A percentile compares a stretch with the other conserved stretches of the same genome.
Evolutionary conservation across 78 protist genomes (phyloP).

Genomic region (Corallochytrium limacisporum): DNA sequence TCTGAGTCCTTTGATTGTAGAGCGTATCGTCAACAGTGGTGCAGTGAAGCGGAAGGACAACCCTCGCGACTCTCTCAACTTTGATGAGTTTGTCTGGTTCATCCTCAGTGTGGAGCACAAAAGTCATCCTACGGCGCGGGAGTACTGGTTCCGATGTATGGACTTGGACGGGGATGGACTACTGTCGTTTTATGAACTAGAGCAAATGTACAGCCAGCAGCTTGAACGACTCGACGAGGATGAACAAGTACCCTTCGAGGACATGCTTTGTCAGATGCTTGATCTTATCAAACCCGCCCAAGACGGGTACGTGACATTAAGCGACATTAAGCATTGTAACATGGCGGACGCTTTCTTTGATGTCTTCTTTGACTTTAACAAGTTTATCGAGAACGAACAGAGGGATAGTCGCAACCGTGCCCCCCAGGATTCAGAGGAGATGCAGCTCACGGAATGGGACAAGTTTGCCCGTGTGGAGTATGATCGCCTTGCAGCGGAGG

Average conservation of each 20-base stretch:
- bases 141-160: constrained; percentile 64
- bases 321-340: constrained; percentile 9
- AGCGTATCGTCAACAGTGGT: constrained; percentile 26
- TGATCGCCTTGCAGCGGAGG: constrained; percentile 51
- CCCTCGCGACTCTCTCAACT: constrained; percentile 1
- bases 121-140: constrained; percentile 35
- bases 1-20: constrained; percentile 12
- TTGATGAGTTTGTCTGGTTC: constrained; percentile 3
- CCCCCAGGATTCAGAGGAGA: constrained; percentile 48
- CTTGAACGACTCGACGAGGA: constrained; percentile 42
- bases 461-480: constrained; percentile 74
- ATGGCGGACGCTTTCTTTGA: constrained; percentile 53
- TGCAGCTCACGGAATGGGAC: constrained; percentile 68
- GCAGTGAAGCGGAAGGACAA: neutral
- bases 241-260: constrained; percentile 49
- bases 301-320: neutral
- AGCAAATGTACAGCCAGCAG: constrained; percentile 63
- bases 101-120: constrained; percentile 76
- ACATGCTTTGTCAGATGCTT: constrained; percentile 50
- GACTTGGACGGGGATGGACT: constrained; percentile 73
- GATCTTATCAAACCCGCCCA: constrained; percentile 32
- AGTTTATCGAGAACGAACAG: too few relatives aligned
- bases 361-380: constrained; percentile 57
- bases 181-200: constrained; percentile 65
- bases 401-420: constrained; percentile 66